Evolutionary conservation across 305 asterid genomes (phyloP).

Genomic region (Fraxinus dipetala): DNA sequence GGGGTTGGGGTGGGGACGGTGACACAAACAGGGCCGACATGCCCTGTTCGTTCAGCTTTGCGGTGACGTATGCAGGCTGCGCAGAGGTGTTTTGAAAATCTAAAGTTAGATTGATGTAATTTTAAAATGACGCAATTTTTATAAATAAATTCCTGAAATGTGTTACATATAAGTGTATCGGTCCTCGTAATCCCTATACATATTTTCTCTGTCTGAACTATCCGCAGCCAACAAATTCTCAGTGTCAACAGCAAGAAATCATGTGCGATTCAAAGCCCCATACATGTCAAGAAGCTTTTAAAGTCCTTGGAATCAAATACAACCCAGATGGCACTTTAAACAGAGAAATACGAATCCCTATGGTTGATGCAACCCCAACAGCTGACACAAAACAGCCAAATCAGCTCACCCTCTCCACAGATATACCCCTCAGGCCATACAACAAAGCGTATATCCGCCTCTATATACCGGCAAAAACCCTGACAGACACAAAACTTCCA

Average conservation of each 20-base stretch:
- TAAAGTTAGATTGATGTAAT: neutral
- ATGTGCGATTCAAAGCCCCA: neutral
- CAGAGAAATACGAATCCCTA: neutral
- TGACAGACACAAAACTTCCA: constrained; percentile 33
- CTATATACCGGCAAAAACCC: constrained; percentile 25
- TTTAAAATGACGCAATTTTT: no score
- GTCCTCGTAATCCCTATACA: neutral
- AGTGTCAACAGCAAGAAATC: neutral
- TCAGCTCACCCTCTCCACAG: neutral
- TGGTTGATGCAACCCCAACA: neutral
- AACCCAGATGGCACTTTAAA: neutral
- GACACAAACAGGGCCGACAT: neutral
- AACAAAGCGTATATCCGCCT: constrained; percentile 26
- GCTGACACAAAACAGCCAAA: neutral
- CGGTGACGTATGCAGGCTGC: neutral
- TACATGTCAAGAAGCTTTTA: neutral
- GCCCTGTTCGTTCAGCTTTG: no score
- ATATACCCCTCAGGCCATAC: neutral
- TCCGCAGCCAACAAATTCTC: neutral
- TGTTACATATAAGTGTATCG: neutral
- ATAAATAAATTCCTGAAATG: neutral
- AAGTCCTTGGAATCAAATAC: neutral
- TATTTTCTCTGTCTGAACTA: neutral
- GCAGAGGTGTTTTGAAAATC: no score
- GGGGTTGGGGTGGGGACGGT: neutral